These are phyloP conservation scores for Balamuthia mandrillaris DNA, from an alignment of 208 protist species.

Conservation along the genomic window DNA sequence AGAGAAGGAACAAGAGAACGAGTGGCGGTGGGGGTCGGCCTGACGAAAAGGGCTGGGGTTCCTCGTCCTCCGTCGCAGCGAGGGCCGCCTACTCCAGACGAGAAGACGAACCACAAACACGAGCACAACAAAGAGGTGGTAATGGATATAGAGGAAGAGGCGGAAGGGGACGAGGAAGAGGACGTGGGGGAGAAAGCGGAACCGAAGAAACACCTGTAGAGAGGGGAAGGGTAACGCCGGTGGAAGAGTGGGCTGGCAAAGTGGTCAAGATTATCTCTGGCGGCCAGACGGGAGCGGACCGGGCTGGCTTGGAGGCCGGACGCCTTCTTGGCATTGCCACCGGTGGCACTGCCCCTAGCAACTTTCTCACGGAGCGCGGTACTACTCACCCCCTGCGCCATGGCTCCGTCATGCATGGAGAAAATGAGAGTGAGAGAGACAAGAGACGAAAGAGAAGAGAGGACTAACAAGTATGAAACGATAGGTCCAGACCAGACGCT, in stretches of 20 bases:
- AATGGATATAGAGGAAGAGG: not conserved
- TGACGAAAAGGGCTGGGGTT: no score
- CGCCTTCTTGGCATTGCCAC: slow-evolving; percentile 7
- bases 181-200: not conserved
- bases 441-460: no score
- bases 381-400: not conserved
- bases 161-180: not conserved
- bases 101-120: not conserved
- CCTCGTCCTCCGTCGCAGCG: not conserved
- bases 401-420: no score
- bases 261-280: slow-evolving; percentile 23
- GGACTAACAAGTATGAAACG: no score
- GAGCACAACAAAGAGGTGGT: no score
- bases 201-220: not conserved
- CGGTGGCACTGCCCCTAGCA: not conserved
- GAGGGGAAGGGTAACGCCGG: not conserved
- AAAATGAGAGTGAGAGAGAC: no score
- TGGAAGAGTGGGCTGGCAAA: slow-evolving; percentile 13
- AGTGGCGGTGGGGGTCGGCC: no score
- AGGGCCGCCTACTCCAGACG: not conserved
- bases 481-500: not conserved
- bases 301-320: slow-evolving; percentile 19
- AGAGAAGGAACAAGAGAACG: no score
- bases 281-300: slow-evolving; percentile 30
- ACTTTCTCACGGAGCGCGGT: slow-evolving; percentile 25